Conservation (phyloP, 2,329 filamentous ascomycete genomes). For the Ceratocystis huliohia region DNA sequence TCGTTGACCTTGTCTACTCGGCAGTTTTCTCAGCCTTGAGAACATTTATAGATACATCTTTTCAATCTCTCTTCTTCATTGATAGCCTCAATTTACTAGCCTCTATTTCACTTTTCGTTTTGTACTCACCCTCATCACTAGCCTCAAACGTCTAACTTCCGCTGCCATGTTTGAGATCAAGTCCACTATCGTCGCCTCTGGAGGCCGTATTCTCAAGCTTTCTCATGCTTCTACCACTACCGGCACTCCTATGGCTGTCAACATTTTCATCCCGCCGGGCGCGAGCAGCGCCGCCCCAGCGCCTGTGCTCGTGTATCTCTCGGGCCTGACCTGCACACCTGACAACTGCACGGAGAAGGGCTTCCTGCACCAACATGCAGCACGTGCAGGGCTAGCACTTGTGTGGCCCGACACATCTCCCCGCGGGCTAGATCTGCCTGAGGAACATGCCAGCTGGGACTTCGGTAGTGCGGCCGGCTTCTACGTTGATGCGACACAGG, state of each 20-base stretch:
- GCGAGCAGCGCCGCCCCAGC: conserved; percentile 43
- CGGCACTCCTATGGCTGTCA: conserved; percentile 80
- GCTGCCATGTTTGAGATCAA: conserved; percentile 72
- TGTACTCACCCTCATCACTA: background rate
- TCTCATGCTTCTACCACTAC: conserved; percentile 69
- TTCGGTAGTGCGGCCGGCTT: conserved; percentile 89
- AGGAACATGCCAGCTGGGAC: conserved; percentile 80
- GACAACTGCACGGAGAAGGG: conserved; percentile 75
- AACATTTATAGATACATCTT: background rate
- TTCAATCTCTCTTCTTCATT: background rate
- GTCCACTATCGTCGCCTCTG: conserved; percentile 79
- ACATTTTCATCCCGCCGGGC: conserved; percentile 76
- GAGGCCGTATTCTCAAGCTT: conserved; percentile 89
- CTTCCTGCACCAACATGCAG: conserved; percentile 79
- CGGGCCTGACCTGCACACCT: conserved; percentile 85
- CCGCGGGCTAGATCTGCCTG: conserved; percentile 64
- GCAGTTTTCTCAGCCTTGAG: background rate
- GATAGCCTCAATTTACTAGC: background rate
- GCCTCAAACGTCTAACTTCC: background rate
- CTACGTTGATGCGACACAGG: conserved; percentile 74
- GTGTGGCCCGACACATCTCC: conserved; percentile 93
- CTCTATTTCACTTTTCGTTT: background rate
- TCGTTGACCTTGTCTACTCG: background rate
- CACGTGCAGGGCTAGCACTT: conserved; percentile 72
- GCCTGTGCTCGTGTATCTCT: conserved; percentile 84